Evolutionary conservation across 148 eudicot genomes (phyloP), one percentile per base, ranked within the genome.

Genomic region (Fagopyrum tataricum): DNA sequence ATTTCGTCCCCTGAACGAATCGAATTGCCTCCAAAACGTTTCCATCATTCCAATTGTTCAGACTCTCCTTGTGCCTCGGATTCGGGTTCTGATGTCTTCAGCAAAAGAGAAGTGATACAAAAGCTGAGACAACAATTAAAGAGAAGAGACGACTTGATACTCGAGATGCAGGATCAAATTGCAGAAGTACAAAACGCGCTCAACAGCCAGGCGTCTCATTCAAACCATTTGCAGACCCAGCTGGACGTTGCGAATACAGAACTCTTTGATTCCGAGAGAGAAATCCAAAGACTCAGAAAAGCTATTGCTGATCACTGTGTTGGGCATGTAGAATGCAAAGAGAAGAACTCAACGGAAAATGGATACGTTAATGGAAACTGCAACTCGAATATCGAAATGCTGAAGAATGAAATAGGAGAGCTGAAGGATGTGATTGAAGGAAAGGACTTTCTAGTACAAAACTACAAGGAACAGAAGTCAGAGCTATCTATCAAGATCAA

Each of bases 101-200:
- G 84, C 89, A 95, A 95, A 76, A 81, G 97, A 73, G 99, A 95
- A 66, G 99, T 92, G 52, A 87, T 95, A 48, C 99, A 95, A 62
- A 95, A 92, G 79, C 91, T 95, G 76, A 88, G 99, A 69, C 97
- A 84, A 68, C 99, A 95, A 81, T 59, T 95, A 71, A 95, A 91
- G 87, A 90, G 94, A 75, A 84, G 99, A 73, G 99, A 95, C 73
- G 94, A 92, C 59, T 87, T 85, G 94, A 90, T 88, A 64, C 71
- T 95, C 15, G 99, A 95, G 81, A 95, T 95, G 96, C 97, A 95
- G 71, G 97, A 95, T 73, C 99, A 90, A 78, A 91, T 95, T 37
- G 82, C 86, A 6, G 99, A 88, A 67, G 75, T 95, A 68, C 97
- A 90, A 83, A 85, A 46, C 72, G 83, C 97, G 15, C 81, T 92